Percentiles rank a stretch among this genome's conserved stretches.
phyloP scores from a whole-genome alignment of 352 stramenopile species.

The Phytophthora idaei region DNA sequence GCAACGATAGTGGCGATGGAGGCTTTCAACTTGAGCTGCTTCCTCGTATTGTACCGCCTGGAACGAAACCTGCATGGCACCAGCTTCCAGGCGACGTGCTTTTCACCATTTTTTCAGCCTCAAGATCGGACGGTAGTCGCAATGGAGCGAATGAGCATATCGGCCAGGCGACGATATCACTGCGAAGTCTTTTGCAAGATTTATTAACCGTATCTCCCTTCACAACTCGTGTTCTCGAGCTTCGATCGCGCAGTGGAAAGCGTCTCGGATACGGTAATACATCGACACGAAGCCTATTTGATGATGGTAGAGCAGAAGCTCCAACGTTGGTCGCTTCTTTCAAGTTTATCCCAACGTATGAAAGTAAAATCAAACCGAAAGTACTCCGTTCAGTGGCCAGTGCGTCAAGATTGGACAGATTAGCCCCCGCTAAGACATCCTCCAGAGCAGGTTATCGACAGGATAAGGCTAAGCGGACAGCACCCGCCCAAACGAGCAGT shows the following conservation, averaged over 20 bases:
- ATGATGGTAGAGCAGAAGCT: slow-evolving; percentile 12
- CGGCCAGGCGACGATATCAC: slow-evolving; percentile 52
- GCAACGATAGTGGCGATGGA: slow-evolving; percentile 1
- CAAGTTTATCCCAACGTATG: slow-evolving; percentile 49
- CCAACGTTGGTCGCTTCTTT: slow-evolving; percentile 48
- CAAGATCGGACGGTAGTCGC: slow-evolving; percentile 8
- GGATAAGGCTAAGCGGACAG: slow-evolving; percentile 12
- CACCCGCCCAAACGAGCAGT: slow-evolving; percentile 49
- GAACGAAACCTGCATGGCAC: slow-evolving; percentile 43
- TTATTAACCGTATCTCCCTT: slow-evolving; percentile 33
- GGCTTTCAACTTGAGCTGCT: slow-evolving; percentile 57
- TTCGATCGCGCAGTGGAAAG: slow-evolving; percentile 47
- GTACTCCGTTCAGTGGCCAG: slow-evolving; percentile 10
- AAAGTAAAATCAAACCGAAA: slow-evolving; percentile 17
- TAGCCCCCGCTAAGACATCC: slow-evolving; percentile 13
- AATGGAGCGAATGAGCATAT: slow-evolving; percentile 51
- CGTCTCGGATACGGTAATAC: slow-evolving; percentile 23
- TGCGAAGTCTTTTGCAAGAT: slow-evolving; percentile 44
- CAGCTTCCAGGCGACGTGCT: slow-evolving; percentile 64
- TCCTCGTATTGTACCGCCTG: slow-evolving; percentile 27
- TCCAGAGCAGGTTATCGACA: slow-evolving; percentile 14
- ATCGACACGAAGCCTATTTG: slow-evolving; percentile 26
- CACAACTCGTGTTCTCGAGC: slow-evolving; percentile 36
- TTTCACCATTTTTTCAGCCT: slow-evolving; percentile 60
- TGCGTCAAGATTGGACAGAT: slow-evolving; percentile 8